A percentile compares a stretch with the other conserved stretches of the same genome.
These are phyloP conservation scores for Chalciporus chontae DNA, from an alignment of 768 basidiomycete genomes.

Conservation along the genomic window DNA sequence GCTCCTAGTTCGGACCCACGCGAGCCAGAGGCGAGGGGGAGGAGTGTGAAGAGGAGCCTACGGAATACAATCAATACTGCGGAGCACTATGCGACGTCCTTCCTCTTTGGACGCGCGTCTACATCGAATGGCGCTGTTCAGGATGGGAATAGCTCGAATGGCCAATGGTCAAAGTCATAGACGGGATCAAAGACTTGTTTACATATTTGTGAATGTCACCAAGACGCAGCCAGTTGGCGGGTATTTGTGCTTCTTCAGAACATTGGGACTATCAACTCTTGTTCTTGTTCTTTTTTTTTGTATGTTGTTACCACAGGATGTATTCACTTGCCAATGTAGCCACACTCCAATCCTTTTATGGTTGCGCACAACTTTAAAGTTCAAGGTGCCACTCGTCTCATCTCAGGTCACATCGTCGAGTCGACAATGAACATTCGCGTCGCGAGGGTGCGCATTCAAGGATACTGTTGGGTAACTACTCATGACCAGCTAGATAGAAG, in stretches of 20 bases:
- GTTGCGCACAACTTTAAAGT: not conserved
- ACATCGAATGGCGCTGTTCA: slow-evolving; percentile 21
- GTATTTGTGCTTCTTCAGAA: slow-evolving; percentile 1
- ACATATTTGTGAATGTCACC: not conserved
- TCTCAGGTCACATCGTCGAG: not conserved
- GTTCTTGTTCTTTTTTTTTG: slow-evolving; percentile 7
- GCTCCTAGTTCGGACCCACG: slow-evolving; percentile 26
- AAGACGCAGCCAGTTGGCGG: not conserved
- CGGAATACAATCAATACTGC: slow-evolving; percentile 68
- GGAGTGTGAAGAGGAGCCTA: slow-evolving; percentile 62
- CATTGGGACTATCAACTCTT: slow-evolving; percentile 14
- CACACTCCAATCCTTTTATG: slow-evolving; percentile 11
- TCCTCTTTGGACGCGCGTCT: slow-evolving; percentile 58
- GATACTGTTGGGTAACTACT: slow-evolving; percentile 4
- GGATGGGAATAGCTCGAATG: slow-evolving; percentile 19
- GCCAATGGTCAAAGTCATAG: slow-evolving; percentile 27
- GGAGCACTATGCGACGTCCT: slow-evolving; percentile 63
- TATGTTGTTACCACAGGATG: slow-evolving; percentile 19
- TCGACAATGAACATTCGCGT: slow-evolving; percentile 29
- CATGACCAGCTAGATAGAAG: slow-evolving; percentile 59
- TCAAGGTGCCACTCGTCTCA: not conserved
- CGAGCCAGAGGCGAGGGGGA: slow-evolving; percentile 45
- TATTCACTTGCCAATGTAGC: slow-evolving; percentile 22
- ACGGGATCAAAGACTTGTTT: not conserved
- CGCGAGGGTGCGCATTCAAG: slow-evolving; percentile 23